These are phyloP conservation scores for Colletotrichum gloeosporioides DNA, from an alignment of 2,329 filamentous ascomycete genomes.

Conservation along the genomic window DNA sequence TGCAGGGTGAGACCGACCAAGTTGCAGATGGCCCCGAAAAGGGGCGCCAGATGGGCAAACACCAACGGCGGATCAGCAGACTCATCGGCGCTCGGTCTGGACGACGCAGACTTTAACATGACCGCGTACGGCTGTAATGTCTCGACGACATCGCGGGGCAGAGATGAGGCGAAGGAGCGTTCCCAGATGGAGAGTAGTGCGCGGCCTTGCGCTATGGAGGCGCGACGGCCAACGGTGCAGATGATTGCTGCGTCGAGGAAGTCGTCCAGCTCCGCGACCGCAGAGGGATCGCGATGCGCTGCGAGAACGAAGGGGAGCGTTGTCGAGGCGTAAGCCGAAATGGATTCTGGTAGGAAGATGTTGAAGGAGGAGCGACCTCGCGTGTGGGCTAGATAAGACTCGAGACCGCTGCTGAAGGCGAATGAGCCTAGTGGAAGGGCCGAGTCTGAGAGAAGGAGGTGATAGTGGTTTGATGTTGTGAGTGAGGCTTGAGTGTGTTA, in stretches of 20 bases:
- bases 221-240: constrained; percentile 80
- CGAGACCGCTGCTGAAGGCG: constrained; percentile 82
- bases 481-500: background rate
- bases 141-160: constrained; percentile 27
- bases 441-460: constrained; percentile 81
- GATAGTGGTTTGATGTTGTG: constrained; percentile 59
- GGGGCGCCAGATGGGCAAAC: constrained; percentile 66
- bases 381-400: constrained; percentile 80
- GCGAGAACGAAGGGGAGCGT: constrained; percentile 78
- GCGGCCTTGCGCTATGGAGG: constrained; percentile 76
- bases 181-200: constrained; percentile 81
- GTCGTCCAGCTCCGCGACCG: constrained; percentile 70
- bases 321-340: constrained; percentile 74
- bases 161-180: constrained; percentile 61
- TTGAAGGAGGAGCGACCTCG: constrained; percentile 56
- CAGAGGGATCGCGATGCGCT: constrained; percentile 60
- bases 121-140: constrained; percentile 40
- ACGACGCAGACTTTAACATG: constrained; percentile 33
- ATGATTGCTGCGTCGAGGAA: constrained; percentile 76
- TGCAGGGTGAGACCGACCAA: constrained; percentile 64
- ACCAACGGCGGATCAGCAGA: constrained; percentile 7
- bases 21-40: constrained; percentile 71
- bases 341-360: constrained; percentile 72
- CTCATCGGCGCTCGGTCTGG: constrained; percentile 19
- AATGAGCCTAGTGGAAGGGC: constrained; percentile 85